Evolutionary conservation across 179 eudicot species (phyloP).

Genomic region (Silene vulgaris): DNA sequence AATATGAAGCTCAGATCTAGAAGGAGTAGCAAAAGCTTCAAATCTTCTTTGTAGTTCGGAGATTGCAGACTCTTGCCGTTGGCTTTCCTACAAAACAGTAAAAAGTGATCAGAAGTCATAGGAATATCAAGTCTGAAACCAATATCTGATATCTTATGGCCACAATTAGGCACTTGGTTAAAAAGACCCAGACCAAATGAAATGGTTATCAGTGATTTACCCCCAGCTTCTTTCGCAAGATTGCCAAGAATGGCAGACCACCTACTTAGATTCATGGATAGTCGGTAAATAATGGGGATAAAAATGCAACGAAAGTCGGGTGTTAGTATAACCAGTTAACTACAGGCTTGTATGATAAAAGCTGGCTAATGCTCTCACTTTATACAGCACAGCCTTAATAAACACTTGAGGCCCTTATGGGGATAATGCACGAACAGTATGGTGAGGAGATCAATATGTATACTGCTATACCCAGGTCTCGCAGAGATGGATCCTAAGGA

Average conservation of each 20-base stretch:
- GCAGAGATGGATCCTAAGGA: not conserved
- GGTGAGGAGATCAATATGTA: slow-evolving; percentile 7
- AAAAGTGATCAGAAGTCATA: slow-evolving; percentile 12
- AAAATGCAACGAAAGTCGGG: too few species aligned
- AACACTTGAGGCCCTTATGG: too few species aligned
- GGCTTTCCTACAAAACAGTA: slow-evolving; percentile 46
- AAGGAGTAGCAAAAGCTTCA: slow-evolving; percentile 41
- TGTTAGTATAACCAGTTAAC: not conserved
- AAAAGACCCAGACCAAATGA: not conserved
- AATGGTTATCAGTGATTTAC: too few species aligned
- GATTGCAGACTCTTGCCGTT: slow-evolving; percentile 48
- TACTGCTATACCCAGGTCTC: not conserved
- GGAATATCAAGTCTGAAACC: too few species aligned
- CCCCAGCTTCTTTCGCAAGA: not conserved
- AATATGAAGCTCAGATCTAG: slow-evolving; percentile 38
- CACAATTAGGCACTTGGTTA: too few species aligned
- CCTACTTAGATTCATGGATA: not conserved
- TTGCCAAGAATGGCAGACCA: not conserved
- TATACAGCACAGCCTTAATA: not conserved
- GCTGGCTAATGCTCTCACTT: not conserved
- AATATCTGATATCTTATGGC: too few species aligned
- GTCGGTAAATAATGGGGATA: not conserved
- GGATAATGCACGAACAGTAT: too few species aligned
- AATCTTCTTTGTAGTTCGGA: slow-evolving; percentile 57
- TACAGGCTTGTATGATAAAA: not conserved